Evolutionary conservation across 257 asterid species (phyloP), one percentile per base, ranked within the genome.

Genomic region (Thymus quinquecostatus): DNA sequence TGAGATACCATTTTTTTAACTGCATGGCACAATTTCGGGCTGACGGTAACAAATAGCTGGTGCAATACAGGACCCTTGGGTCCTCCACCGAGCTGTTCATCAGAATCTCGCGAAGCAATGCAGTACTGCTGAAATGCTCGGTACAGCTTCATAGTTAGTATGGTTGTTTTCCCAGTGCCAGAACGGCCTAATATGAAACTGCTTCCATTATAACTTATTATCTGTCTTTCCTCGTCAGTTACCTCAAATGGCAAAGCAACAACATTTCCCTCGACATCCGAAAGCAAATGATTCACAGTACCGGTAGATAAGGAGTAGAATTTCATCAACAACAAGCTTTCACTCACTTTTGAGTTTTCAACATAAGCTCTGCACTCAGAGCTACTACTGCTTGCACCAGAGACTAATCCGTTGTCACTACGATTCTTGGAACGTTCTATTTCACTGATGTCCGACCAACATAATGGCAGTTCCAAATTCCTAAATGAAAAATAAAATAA

Each of bases 141-240:
- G 67, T 59, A 78, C 55, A 87, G 71, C 70, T 87, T 90, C 92
- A 81, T 82, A 6, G 92, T 85, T 79, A 90, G 73, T 10, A 90
- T 79, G 21, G 92, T 87, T 0, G 96, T 84, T 75, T 87, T 87
- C 10, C 95, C 93, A 1, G 97, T 88, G 48, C 96, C 96, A 4
- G 96, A 88, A 63, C 97, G 32, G 28, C 80, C 80, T 9, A 76
- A 11, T 55, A 76, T 76, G 57, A 76, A 76, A 48, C 80, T 76
- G 66, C 84, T 90, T 76, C 72, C 59, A 14, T 80, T 65, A 60
- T 78, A 90, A 14, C 64, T 51, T 67, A 90, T 85, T 49, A 85
- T 80, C 75, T 81, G 86, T 40, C 78, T 69, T 77, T 88, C 95
- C 72, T 90, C 89, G 21, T 88, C 85, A 10, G 89, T 88, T 33